phyloP scores from a whole-genome alignment of 805 yeast genomes.

The Cyberlindnera galapagoensis region DNA sequence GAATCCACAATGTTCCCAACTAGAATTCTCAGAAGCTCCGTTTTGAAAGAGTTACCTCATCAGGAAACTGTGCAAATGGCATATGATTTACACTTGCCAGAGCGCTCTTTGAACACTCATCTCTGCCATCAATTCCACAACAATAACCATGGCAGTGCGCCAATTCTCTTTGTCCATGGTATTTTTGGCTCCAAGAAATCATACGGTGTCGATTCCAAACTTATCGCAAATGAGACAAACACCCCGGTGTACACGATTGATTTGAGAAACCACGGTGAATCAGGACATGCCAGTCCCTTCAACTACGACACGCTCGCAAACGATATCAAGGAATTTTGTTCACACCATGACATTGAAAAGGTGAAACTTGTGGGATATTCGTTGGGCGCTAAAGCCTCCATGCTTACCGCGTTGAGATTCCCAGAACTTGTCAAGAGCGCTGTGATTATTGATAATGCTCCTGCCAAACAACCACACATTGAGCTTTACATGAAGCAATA shows the following conservation, averaged over 20 bases:
- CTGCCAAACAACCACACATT: slow-evolving; percentile 30
- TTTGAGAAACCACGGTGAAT: slow-evolving; percentile 45
- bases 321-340: slow-evolving; percentile 36
- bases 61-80: slow-evolving; percentile 41
- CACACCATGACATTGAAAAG: slow-evolving; percentile 23
- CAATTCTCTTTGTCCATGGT: slow-evolving; percentile 43
- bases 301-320: slow-evolving; percentile 35
- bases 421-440: slow-evolving; percentile 35
- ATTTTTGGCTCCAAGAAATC: slow-evolving; percentile 42
- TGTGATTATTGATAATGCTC: slow-evolving; percentile 46
- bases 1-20: slow-evolving; percentile 19
- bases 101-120: slow-evolving; percentile 17
- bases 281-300: slow-evolving; percentile 38
- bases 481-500: slow-evolving; percentile 30
- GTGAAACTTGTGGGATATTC: slow-evolving; percentile 39
- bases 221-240: slow-evolving; percentile 27
- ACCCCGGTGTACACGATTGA: slow-evolving; percentile 38
- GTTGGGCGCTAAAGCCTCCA: slow-evolving; percentile 48
- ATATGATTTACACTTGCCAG: slow-evolving; percentile 24
- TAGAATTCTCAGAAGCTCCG: slow-evolving; percentile 66
- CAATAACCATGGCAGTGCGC: slow-evolving; percentile 20
- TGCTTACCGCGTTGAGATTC: slow-evolving; percentile 35
- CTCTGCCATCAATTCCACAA: too few species aligned
- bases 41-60: slow-evolving; percentile 44
- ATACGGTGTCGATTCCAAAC: slow-evolving; percentile 33